Conservation (phyloP, 2,329 filamentous ascomycete species). For the Scytalidium sp. region DNA sequence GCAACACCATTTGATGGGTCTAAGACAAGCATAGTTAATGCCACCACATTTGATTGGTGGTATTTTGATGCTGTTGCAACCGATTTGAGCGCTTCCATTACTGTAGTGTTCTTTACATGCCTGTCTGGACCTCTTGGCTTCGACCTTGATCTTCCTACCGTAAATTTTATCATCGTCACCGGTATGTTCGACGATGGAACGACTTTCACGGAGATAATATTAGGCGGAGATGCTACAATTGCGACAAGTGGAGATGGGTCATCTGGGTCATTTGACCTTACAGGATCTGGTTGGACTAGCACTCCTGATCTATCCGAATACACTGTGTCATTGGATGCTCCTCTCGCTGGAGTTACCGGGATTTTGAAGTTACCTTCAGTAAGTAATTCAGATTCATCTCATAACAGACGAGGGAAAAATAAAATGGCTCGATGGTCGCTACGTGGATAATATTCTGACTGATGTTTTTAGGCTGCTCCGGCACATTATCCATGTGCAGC, state of each 20-base stretch:
- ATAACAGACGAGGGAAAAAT: too few species aligned
- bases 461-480: background rate
- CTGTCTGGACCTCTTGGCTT: slow-evolving; percentile 7
- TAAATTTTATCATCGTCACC: background rate
- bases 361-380: background rate
- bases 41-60: slow-evolving; percentile 31
- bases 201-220: slow-evolving; percentile 4
- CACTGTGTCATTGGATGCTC: background rate
- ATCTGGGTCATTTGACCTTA: slow-evolving; percentile 1
- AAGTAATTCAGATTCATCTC: too few species aligned
- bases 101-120: slow-evolving; percentile 23
- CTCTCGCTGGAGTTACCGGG: background rate
- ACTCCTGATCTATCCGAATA: background rate
- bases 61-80: slow-evolving; percentile 31
- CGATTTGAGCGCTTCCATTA: slow-evolving; percentile 20
- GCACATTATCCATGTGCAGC: background rate
- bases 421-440: too few species aligned
- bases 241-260: slow-evolving; percentile 1
- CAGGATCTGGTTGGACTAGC: background rate
- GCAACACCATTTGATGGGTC: background rate
- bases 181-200: background rate
- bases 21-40: slow-evolving; percentile 1
- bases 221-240: background rate
- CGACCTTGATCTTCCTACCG: background rate
- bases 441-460: too few species aligned